Percentiles rank a stretch among this genome's conserved stretches.
phyloP scores from a whole-genome alignment of 2,329 filamentous ascomycete species.

The Zymoseptoria passerinii region DNA sequence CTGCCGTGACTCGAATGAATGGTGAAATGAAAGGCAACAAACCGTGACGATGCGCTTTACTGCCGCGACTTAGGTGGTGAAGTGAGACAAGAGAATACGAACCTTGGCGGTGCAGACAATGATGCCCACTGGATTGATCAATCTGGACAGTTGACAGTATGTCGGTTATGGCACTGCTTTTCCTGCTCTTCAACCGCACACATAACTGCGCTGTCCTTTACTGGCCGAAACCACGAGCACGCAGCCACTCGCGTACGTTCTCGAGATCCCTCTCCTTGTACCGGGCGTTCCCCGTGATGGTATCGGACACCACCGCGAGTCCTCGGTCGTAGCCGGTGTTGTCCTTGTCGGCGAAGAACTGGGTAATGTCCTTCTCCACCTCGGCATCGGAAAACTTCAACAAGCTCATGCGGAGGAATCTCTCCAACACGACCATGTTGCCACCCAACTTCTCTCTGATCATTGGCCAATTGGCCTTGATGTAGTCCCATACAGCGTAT shows the following conservation, averaged over 20 bases:
- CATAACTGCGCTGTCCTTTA: background rate
- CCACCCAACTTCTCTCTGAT: slow-evolving; percentile 62
- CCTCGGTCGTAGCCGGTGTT: slow-evolving; percentile 80
- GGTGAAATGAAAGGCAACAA: no score
- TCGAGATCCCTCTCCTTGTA: slow-evolving; percentile 72
- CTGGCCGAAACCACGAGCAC: slow-evolving; percentile 48
- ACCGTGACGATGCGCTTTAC: background rate
- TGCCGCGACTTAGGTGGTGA: background rate
- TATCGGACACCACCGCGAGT: slow-evolving; percentile 76
- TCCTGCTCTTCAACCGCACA: background rate
- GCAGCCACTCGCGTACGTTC: slow-evolving; percentile 71
- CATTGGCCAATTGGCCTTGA: slow-evolving; percentile 73
- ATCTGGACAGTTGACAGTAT: background rate
- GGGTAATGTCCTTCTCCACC: slow-evolving; percentile 65
- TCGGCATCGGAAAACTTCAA: slow-evolving; percentile 67
- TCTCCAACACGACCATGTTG: slow-evolving; percentile 83
- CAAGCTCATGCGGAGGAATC: slow-evolving; percentile 72
- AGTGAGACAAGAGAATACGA: background rate
- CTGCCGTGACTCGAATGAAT: no score
- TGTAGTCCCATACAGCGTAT: slow-evolving; percentile 71
- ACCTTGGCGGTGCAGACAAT: background rate
- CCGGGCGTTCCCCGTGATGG: slow-evolving; percentile 70
- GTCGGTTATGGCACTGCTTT: background rate
- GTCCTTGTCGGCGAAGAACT: slow-evolving; percentile 82
- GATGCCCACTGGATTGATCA: background rate